Evolutionary conservation across 1,139 yeast genomes (phyloP).

Genomic region (Geotrichum fermentans): DNA sequence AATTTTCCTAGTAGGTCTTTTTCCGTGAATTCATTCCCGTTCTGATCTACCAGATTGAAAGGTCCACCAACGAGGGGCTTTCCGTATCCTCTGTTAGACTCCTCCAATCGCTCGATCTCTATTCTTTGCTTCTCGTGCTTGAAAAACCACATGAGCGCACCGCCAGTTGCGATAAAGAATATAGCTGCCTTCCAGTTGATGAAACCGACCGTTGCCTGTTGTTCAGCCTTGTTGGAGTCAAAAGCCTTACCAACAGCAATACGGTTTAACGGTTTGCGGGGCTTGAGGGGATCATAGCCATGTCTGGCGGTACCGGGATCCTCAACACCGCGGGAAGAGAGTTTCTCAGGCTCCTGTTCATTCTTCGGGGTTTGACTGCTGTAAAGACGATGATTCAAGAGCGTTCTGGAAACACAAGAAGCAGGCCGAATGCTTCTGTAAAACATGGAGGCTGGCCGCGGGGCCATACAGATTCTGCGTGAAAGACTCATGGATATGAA

Average conservation of each 20-base stretch:
- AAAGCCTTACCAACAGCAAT: slow-evolving; percentile 48
- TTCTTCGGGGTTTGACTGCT: slow-evolving; percentile 6
- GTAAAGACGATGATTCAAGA: background rate
- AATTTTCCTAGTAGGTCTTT: slow-evolving; percentile 72
- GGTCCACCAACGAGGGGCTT: slow-evolving; percentile 93
- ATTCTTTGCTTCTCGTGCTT: slow-evolving; percentile 67
- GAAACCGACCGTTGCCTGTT: slow-evolving; percentile 52
- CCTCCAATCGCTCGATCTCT: slow-evolving; percentile 68
- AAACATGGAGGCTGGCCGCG: slow-evolving; percentile 4
- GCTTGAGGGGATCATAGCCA: slow-evolving; percentile 33
- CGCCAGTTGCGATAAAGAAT: slow-evolving; percentile 62
- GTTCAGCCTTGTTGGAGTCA: slow-evolving; percentile 29
- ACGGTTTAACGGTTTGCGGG: slow-evolving; percentile 47
- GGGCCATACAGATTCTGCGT: background rate
- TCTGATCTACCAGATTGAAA: slow-evolving; percentile 62
- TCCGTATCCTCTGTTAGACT: slow-evolving; percentile 80
- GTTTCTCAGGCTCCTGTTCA: background rate
- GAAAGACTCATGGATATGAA: slow-evolving; percentile 5
- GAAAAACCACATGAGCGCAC: slow-evolving; percentile 64
- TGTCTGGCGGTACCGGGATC: slow-evolving; percentile 29
- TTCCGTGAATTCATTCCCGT: slow-evolving; percentile 71
- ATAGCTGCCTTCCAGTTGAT: slow-evolving; percentile 85
- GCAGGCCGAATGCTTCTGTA: slow-evolving; percentile 1
- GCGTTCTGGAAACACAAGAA: background rate
- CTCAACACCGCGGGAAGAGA: slow-evolving; percentile 17